Conservation (phyloP, 257 asterid genomes). For the Solanum paucissectum region DNA sequence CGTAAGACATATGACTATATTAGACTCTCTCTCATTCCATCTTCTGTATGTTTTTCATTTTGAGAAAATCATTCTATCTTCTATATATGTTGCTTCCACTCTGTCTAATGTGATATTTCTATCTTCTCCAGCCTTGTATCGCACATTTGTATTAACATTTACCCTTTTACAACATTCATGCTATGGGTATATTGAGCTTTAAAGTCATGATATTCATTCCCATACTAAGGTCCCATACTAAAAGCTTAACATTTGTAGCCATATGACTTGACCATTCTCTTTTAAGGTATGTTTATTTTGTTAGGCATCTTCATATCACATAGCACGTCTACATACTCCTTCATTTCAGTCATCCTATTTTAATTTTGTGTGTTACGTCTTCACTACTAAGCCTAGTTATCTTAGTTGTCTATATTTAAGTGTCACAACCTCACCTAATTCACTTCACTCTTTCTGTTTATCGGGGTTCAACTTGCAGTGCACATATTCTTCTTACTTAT, state of each 20-base stretch:
- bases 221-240: not conserved
- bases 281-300: not conserved
- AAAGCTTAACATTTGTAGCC: not conserved
- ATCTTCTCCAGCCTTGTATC: not conserved
- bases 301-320: not conserved
- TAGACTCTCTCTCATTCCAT: not conserved
- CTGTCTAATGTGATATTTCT: not conserved
- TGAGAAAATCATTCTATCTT: not conserved
- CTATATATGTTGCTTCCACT: not conserved
- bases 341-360: not conserved
- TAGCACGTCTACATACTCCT: not conserved
- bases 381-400: not conserved
- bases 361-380: not conserved
- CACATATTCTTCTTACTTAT: not conserved
- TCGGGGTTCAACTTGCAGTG: not conserved
- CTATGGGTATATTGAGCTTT: not conserved
- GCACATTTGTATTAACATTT: not conserved
- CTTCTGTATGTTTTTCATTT: not conserved
- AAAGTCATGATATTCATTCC: not conserved
- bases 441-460: not conserved
- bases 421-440: not conserved
- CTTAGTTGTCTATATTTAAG: not conserved
- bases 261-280: not conserved
- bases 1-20: not conserved
- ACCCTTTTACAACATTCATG: not conserved